Base-by-base conservation (phyloP, 768 basidiomycete genomes). In the Hypsizygus marmoreus region DNA sequence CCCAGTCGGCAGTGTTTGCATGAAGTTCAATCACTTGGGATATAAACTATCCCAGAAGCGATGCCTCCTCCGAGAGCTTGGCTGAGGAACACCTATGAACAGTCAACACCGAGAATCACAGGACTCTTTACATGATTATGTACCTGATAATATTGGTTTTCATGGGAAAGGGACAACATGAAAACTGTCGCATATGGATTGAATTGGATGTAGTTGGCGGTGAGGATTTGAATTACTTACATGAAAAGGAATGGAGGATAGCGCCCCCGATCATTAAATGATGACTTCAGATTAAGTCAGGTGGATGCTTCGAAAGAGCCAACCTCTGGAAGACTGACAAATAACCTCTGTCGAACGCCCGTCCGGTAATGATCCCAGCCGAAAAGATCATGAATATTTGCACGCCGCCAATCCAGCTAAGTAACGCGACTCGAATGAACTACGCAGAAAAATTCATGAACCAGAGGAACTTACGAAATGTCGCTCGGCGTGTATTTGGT, bases 331-430 rank as follows among this genome's bases (percentile, higher is more conserved):
- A 20, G 2, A 50, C 60, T 50, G 39, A 65, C 63, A 65, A 61
- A 33, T 62, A 62, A 16, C 63, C 63, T 29, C 49, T 51, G 35
- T 65, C 60, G 23, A 59, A 62, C 13, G 57, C 45, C n/a, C 56
- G 49, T 20, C 63, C 63, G 4, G 57, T 45, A 13, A 57, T 3
- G 10, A 65, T 47, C 1, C 63, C 60, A 28, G 38, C 38, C 13
- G 54, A 35, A 17, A 61, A 53, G 9, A 59, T 47, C 22, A 65
- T 40, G 26, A 61, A 76, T 13, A 77, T 66, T 51, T 84, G 80
- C 0, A 68, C 57, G 3, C 79, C 77, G 6, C 81, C 82, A 30
- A 83, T 74, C 72, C 72, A 73, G 22, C 72, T 73, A 26, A 20
- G 24, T n/a, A 11, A 20, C 12, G 3, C 4, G 4, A 12, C 22